Conservation (phyloP, 768 basidiomycete genomes). For the Asterophora lycoperdoides region DNA sequence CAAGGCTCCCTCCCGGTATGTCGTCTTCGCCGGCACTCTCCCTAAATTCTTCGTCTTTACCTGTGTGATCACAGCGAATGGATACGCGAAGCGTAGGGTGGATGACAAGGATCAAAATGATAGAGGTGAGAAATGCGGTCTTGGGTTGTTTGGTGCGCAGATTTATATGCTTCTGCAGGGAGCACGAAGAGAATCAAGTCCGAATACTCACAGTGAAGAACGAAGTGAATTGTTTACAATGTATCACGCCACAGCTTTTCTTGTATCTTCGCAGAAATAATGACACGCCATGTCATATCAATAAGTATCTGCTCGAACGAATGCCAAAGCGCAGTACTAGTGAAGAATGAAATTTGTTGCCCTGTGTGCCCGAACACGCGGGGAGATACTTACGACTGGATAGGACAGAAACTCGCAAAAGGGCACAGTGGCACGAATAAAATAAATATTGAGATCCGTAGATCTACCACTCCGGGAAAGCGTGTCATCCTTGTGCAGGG, state of each 20-base stretch:
- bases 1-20: background rate
- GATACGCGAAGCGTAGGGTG: background rate
- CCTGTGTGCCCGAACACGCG: too few species aligned
- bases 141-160: background rate
- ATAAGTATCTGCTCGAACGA: too few species aligned
- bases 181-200: constrained; percentile 4
- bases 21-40: constrained; percentile 49
- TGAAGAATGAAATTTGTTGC: too few species aligned
- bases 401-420: too few species aligned
- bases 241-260: too few species aligned
- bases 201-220: background rate
- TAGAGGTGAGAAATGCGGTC: background rate
- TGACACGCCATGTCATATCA: too few species aligned
- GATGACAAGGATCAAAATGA: background rate
- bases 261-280: too few species aligned
- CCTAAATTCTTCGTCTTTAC: constrained; percentile 31
- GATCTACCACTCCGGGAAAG: constrained; percentile 89
- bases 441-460: constrained; percentile 44
- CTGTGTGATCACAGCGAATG: background rate
- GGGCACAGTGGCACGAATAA: constrained; percentile 11
- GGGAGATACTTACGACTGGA: too few species aligned
- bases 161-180: background rate
- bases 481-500: constrained; percentile 99
- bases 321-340: too few species aligned
- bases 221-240: too few species aligned